Evolutionary conservation across 2,329 filamentous ascomycete genomes (phyloP).

Genomic region (Fusarium circinatum): DNA sequence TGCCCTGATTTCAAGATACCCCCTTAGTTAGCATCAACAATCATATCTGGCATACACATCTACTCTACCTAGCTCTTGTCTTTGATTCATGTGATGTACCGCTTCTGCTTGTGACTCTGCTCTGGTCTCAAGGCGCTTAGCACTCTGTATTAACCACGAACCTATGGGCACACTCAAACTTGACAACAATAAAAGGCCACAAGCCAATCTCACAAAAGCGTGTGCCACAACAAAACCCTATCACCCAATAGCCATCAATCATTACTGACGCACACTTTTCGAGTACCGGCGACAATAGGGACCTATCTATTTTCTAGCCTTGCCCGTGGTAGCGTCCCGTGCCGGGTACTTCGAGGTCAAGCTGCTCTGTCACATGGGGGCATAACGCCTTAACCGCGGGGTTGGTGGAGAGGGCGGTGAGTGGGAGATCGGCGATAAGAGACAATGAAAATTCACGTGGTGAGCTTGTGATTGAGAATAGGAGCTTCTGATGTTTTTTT

Average conservation of each 20-base stretch:
- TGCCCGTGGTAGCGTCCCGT: conserved; percentile 35
- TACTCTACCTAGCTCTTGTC: neutral
- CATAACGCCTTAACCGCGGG: conserved; percentile 27
- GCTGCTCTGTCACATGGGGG: conserved; percentile 25
- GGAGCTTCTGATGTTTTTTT: neutral
- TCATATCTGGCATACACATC: conserved; percentile 18
- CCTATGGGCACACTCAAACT: neutral
- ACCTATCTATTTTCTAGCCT: conserved; percentile 23
- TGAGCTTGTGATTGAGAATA: conserved; percentile 4
- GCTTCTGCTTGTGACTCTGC: conserved; percentile 11
- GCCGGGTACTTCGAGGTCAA: conserved; percentile 17
- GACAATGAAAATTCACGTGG: conserved; percentile 1
- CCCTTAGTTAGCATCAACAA: conserved; percentile 32
- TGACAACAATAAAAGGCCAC: conserved; percentile 9
- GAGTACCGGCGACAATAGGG: conserved; percentile 25
- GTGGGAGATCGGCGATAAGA: conserved; percentile 22
- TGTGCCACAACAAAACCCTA: conserved; percentile 20
- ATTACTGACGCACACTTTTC: conserved; percentile 3
- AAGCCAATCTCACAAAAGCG: conserved; percentile 9
- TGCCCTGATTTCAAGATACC: conserved; percentile 39
- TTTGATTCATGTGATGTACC: conserved; percentile 22
- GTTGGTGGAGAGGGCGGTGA: conserved; percentile 22
- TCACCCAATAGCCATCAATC: conserved; percentile 13
- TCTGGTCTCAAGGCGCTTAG: neutral
- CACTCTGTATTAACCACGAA: neutral